Base-by-base conservation (phyloP, 2,329 filamentous ascomycete species). In the Venturia oleaginea region DNA sequence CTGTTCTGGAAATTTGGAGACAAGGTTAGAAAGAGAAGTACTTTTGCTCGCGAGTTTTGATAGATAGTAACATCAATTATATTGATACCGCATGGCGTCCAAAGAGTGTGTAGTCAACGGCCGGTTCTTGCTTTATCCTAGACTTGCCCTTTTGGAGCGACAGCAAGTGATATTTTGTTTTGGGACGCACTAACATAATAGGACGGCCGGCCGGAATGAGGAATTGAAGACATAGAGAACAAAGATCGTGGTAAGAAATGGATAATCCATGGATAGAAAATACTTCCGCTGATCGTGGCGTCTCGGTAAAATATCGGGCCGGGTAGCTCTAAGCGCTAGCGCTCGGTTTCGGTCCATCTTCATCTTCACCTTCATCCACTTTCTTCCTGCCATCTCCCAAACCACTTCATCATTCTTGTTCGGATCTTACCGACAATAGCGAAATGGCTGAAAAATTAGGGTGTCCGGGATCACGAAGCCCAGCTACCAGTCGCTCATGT, bases 1-100 rank as follows among this genome's bases (percentile, higher is more conserved):
- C 61, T 80, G 11, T 75, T 77, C 55, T 74, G 71, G 66, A 70
- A 65, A 22, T 69, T 70, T 59, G 76, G 76, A 27, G 6, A 13
- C 6, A 42, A 54, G n/a, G n/a, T 65, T 4, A 65, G 64, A 43
- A 51, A 63, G n/a, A 65, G 32, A 30, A 55, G 48, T 19, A 32
- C 13, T 2, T 55, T 55, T 15, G 48, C 48, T 30, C 24, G 7
- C 13, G 24, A 30, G 22, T 55, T 30, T 55, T 17, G 24, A 13
- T 55, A 51, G 46, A n/a, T 6, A 30, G n/a, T 11, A 24, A 27
- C n/a, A 51, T 51, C 6, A 27, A 27, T 27, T 10, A 27, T 10
- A 2, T 27, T 2, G 19, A 24, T 22, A 7, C 27, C 22, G n/a
- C 19, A 11, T 24, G 6, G n/a, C 22, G 46, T 24, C 46, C 46